Evolutionary conservation across 108 stramenopile genomes (phyloP).

Genomic region (Skeletonema potamos): DNA sequence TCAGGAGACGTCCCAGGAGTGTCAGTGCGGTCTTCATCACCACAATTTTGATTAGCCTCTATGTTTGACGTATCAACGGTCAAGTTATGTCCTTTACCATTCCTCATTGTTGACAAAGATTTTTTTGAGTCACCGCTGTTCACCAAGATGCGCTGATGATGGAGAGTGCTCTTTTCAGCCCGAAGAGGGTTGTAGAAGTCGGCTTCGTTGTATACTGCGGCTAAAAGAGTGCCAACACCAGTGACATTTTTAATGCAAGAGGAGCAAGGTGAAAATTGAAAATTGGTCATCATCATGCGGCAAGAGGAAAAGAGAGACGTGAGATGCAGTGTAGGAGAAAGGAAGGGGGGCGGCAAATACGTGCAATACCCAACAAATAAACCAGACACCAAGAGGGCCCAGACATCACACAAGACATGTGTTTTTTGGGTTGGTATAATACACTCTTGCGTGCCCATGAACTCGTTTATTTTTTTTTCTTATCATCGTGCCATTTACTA

Average conservation of each 20-base stretch:
- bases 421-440: too few species aligned
- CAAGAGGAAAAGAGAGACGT: too few species aligned
- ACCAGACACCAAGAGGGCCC: too few species aligned
- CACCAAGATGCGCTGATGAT: neutral
- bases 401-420: too few species aligned
- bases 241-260: neutral
- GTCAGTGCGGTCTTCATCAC: neutral
- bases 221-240: neutral
- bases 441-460: too few species aligned
- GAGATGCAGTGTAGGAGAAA: too few species aligned
- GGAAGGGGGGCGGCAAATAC: too few species aligned
- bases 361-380: too few species aligned
- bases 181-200: neutral
- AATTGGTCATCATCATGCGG: too few species aligned
- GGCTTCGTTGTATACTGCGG: neutral
- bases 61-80: neutral
- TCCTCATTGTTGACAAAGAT: neutral
- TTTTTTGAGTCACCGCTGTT: neutral
- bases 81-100: neutral
- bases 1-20: neutral
- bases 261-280: too few species aligned
- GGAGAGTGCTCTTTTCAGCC: neutral
- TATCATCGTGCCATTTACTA: too few species aligned
- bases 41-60: neutral
- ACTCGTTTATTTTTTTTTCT: too few species aligned